Percentiles rank a stretch among this genome's conserved stretches.
phyloP scores from a whole-genome alignment of 164 flowering plant genomes.

The Stephania cephalantha region DNA sequence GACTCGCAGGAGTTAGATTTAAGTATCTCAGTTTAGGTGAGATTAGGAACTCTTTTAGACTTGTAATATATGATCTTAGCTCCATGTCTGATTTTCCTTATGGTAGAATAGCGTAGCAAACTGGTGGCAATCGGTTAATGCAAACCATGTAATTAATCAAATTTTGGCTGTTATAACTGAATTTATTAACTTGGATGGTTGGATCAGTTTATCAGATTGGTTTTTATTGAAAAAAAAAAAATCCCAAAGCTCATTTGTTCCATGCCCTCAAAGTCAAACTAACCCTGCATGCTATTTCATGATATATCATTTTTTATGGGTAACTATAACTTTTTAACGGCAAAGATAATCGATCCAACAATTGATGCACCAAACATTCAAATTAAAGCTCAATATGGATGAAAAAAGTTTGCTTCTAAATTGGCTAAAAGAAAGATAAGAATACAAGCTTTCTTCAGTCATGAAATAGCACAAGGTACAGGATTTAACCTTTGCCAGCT shows the following conservation, averaged over 20 bases:
- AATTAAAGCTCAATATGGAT: too few relatives aligned
- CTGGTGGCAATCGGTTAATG: not conserved
- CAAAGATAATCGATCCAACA: not conserved
- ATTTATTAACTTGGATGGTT: not conserved
- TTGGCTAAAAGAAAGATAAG: not conserved
- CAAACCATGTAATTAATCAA: not conserved
- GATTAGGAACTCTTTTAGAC: not conserved
- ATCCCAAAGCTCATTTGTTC: not conserved
- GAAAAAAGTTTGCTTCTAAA: not conserved
- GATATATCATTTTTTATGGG: not conserved
- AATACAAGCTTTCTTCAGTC: not conserved
- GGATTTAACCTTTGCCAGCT: slow-evolving; percentile 71
- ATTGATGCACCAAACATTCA: not conserved
- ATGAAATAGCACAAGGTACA: not conserved
- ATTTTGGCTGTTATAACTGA: not conserved
- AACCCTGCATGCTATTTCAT: not conserved
- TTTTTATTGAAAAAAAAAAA: too few relatives aligned
- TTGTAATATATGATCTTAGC: not conserved
- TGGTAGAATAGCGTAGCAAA: not conserved
- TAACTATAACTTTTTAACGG: not conserved
- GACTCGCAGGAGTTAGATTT: not conserved
- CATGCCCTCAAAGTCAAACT: not conserved
- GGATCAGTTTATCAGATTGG: not conserved
- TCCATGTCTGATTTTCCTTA: not conserved
- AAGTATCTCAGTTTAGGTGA: not conserved